Evolutionary conservation across 2,329 filamentous ascomycete species (phyloP).

Genomic region (Lomentospora prolificans): DNA sequence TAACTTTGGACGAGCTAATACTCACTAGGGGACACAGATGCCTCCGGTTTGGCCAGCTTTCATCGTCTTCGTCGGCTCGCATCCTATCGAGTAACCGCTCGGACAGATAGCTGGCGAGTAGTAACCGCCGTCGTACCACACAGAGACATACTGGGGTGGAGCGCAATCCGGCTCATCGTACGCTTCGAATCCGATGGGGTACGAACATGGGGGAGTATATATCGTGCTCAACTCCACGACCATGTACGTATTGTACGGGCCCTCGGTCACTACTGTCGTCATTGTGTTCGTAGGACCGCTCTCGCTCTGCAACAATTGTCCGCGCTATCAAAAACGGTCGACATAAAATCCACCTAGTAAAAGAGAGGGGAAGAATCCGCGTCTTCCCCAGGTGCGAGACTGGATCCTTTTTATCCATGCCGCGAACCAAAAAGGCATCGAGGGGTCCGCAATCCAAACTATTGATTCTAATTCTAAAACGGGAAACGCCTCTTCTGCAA

Average conservation of each 20-base stretch:
- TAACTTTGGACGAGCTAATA: neutral
- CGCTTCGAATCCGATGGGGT: slow-evolving; percentile 1
- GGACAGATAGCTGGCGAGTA: slow-evolving; percentile 9
- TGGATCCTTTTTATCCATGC: no score
- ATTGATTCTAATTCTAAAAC: no score
- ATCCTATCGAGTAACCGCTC: slow-evolving; percentile 4
- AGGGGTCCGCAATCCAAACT: no score
- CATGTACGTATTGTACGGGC: slow-evolving; percentile 4
- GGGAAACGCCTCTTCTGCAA: no score
- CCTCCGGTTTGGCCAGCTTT: neutral
- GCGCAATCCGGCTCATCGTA: neutral
- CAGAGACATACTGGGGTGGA: slow-evolving; percentile 4
- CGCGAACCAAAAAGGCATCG: no score
- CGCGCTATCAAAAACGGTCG: no score
- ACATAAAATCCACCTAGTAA: no score
- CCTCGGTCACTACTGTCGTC: slow-evolving; percentile 3
- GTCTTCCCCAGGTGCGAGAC: no score
- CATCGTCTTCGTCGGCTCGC: slow-evolving; percentile 2
- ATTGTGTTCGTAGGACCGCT: no score
- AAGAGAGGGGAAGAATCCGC: no score
- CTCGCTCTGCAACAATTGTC: no score
- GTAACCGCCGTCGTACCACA: slow-evolving; percentile 7
- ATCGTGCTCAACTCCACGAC: slow-evolving; percentile 7
- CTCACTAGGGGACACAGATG: slow-evolving; percentile 3
- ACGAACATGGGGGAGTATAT: neutral